Conservation (phyloP, 2,329 filamentous ascomycete genomes). For the Aspergillus neotritici region DNA sequence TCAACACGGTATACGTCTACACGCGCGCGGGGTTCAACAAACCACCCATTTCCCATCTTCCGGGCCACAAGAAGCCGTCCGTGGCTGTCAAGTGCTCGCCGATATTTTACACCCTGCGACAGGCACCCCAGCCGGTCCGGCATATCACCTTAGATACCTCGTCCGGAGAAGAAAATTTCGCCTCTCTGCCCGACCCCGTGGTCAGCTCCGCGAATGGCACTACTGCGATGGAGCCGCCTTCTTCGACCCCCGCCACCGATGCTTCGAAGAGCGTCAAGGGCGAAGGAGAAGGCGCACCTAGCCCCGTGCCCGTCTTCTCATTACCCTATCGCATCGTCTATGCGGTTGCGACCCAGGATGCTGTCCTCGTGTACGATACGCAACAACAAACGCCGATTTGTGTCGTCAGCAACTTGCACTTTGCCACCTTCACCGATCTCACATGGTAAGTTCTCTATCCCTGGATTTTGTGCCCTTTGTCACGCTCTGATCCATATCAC, state of each 20-base stretch:
- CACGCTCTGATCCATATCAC: slow-evolving; percentile 19
- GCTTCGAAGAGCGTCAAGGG: slow-evolving; percentile 38
- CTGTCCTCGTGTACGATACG: slow-evolving; percentile 91
- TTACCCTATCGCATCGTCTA: slow-evolving; percentile 93
- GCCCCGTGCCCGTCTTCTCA: slow-evolving; percentile 63
- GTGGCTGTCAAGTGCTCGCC: slow-evolving; percentile 94
- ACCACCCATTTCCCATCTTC: slow-evolving; percentile 87
- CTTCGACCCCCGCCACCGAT: slow-evolving; percentile 42
- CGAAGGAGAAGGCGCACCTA: slow-evolving; percentile 49
- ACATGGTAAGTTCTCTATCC: slow-evolving; percentile 64
- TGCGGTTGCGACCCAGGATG: slow-evolving; percentile 93
- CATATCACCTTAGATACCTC: slow-evolving; percentile 95
- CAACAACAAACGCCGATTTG: slow-evolving; percentile 92
- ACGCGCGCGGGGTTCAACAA: slow-evolving; percentile 95
- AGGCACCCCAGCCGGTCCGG: slow-evolving; percentile 63
- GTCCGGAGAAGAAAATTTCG: slow-evolving; percentile 75
- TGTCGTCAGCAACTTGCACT: slow-evolving; percentile 93
- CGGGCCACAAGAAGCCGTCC: slow-evolving; percentile 96
- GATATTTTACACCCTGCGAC: slow-evolving; percentile 74
- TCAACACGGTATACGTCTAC: slow-evolving; percentile 98
- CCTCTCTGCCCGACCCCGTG: slow-evolving; percentile 75
- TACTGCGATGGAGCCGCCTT: slow-evolving; percentile 72
- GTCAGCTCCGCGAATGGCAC: slow-evolving; percentile 44
- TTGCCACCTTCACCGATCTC: slow-evolving; percentile 93
- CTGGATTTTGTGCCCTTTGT: not conserved